Conservation (phyloP, 2,329 filamentous ascomycete genomes). For the Penicillium brasilianum region DNA sequence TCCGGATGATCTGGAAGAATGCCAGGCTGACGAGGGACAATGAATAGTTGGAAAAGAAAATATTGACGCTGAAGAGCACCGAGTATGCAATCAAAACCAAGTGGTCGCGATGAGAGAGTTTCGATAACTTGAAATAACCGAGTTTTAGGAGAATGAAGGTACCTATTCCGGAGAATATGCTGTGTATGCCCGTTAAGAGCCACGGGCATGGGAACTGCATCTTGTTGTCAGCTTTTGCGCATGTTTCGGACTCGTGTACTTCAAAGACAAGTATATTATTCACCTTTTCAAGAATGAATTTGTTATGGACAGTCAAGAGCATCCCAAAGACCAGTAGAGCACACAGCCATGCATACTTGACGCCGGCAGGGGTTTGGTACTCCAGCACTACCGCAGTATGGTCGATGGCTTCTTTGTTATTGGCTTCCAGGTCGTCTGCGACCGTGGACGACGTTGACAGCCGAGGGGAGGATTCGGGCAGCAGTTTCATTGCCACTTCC, state of each 20-base stretch:
- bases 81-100: neutral
- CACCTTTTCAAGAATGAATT: neutral
- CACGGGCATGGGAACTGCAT: neutral
- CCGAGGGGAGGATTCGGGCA: neutral
- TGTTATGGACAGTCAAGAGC: neutral
- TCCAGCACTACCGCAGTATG: neutral
- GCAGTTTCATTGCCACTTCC: neutral
- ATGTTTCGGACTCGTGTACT: no score
- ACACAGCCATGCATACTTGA: neutral
- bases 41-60: neutral
- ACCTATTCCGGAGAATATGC: neutral
- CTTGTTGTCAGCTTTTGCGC: neutral
- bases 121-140: neutral
- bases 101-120: slow-evolving; percentile 18
- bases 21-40: neutral
- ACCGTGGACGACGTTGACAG: neutral
- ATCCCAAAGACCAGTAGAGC: neutral
- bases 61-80: neutral
- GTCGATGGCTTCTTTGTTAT: neutral
- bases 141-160: neutral
- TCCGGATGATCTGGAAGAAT: neutral
- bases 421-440: neutral
- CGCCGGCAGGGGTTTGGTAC: neutral
- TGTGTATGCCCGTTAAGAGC: neutral
- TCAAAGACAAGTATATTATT: neutral